Percentiles rank a stretch among this genome's conserved stretches.
Evolutionary conservation across 164 flowering plant genomes (phyloP).

Genomic region (Aristolochia californica): DNA sequence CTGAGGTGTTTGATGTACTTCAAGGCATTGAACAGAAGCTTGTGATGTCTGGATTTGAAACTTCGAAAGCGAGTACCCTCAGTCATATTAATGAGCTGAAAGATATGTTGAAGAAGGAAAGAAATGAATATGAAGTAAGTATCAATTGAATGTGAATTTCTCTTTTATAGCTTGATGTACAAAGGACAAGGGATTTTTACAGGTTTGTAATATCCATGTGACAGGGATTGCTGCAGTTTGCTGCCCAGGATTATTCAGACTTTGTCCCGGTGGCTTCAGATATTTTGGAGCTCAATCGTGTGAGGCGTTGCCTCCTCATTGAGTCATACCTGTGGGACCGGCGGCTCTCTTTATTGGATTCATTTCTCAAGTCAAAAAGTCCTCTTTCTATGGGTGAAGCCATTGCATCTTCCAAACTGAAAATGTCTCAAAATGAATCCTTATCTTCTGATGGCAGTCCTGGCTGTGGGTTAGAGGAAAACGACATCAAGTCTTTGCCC

Average conservation of each 20-base stretch:
- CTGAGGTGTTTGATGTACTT: conserved; percentile 51
- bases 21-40: conserved; percentile 40
- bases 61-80: conserved; percentile 30
- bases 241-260: conserved; percentile 19
- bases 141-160: not conserved
- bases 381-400: conserved; percentile 11
- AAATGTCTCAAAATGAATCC: conserved; percentile 31
- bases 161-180: not conserved
- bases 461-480: conserved; percentile 23
- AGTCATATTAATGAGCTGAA: conserved; percentile 51
- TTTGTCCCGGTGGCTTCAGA: conserved; percentile 25
- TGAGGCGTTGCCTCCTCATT: conserved; percentile 60
- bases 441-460: conserved; percentile 16
- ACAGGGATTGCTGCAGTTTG: conserved; percentile 47
- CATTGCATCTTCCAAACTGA: conserved; percentile 17
- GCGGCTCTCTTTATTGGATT: conserved; percentile 48
- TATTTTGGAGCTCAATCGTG: conserved; percentile 61
- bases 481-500: conserved; percentile 13
- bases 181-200: not conserved
- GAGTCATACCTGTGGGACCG: conserved; percentile 73
- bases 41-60: conserved; percentile 23
- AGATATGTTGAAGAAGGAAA: conserved; percentile 47
- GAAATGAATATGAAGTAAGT: conserved; percentile 58
- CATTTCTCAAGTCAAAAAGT: conserved; percentile 31
- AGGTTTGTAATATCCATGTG: not conserved